Percentiles rank a stretch among this genome's conserved stretches.
phyloP scores from a whole-genome alignment of 2,329 filamentous ascomycete species.

The Apiospora saccharicola region DNA sequence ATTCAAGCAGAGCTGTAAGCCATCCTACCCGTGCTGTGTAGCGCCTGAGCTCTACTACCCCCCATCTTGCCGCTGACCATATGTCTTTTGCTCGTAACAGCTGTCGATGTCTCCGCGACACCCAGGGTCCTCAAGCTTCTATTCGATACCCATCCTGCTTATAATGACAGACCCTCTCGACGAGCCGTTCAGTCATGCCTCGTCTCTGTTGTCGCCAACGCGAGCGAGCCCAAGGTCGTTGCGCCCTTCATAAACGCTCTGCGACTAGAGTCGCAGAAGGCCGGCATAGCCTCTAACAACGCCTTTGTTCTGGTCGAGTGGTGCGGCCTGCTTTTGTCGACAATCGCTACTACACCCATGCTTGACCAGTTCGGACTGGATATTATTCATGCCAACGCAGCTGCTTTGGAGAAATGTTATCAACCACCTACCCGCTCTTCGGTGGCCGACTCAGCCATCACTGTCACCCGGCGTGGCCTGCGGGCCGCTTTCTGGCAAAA shows the following conservation, averaged over 20 bases:
- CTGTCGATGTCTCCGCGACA: conserved; percentile 57
- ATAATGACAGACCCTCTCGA: conserved; percentile 85
- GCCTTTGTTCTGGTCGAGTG: conserved; percentile 92
- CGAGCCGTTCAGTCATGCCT: conserved; percentile 85
- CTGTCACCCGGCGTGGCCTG: conserved; percentile 80
- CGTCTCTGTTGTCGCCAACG: conserved; percentile 66
- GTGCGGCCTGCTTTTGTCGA: conserved; percentile 81
- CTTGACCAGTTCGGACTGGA: conserved; percentile 73
- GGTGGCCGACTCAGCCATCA: conserved; percentile 76
- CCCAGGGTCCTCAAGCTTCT: conserved; percentile 72
- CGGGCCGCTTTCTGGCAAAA: conserved; percentile 73
- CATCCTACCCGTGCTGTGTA: conserved; percentile 28
- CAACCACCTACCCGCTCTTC: conserved; percentile 68
- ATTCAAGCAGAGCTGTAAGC: conserved; percentile 61
- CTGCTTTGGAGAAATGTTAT: conserved; percentile 80
- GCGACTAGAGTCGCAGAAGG: conserved; percentile 76
- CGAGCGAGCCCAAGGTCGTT: conserved; percentile 64
- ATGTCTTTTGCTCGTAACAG: conserved; percentile 40
- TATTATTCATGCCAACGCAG: conserved; percentile 73
- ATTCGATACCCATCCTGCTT: conserved; percentile 87
- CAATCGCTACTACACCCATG: conserved; percentile 65
- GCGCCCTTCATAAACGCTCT: conserved; percentile 71
- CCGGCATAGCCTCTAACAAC: conserved; percentile 77
- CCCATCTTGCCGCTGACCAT: conserved; percentile 26
- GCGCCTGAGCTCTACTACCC: conserved; percentile 19